Base-by-base conservation (phyloP, 225 moss, liverwort and hornwort genomes). In the Bryoerythrophyllum caledonicum region DNA sequence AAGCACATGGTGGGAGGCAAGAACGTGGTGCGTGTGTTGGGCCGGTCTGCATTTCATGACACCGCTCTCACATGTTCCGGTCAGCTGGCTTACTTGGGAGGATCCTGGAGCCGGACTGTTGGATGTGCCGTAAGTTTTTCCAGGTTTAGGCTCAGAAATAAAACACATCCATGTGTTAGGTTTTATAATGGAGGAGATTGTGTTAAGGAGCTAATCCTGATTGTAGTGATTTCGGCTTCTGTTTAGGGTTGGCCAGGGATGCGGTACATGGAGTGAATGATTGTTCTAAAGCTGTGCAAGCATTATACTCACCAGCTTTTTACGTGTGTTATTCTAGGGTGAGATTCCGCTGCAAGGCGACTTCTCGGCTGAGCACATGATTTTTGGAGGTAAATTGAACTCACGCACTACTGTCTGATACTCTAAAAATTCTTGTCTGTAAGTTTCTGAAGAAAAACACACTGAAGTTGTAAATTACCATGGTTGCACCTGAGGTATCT, bases 1-100 rank as follows among this genome's bases (percentile, higher is more conserved):
- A 99, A 99, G 86, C 94, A 99, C 78, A 80, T 99, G 97, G 97
- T 99, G 78, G 97, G 94, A 75, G 89, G 93, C 25, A 89, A 89
- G 69, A 84, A 83, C 57, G 93, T 95, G 85, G 93, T 99, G 78
- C 91, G 91, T 65, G 91, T 95, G 34, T 60, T 99, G 85, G 97
- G 97, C 38, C 90, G 91, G 79, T 93, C 97, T 67, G 91, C 97
- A 51, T 99, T 99, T 78, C 97, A 99, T 72, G 95, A 99, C 65
- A 99, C 94, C 56, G 84, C 85, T 15, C 91, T 99, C 72, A 93
- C 94, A 7, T 89, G 95, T 74, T 91, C 90, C 62, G 97, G 97
- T 20, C 87, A 94, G 81, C 81, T 99, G 74, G 87, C 93, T 52
- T 99, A 99, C 81, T 74, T 99, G 76, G 97, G 97, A 58, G 97